Conservation (phyloP, 768 basidiomycete species). For the Mrakia blollopis region DNA sequence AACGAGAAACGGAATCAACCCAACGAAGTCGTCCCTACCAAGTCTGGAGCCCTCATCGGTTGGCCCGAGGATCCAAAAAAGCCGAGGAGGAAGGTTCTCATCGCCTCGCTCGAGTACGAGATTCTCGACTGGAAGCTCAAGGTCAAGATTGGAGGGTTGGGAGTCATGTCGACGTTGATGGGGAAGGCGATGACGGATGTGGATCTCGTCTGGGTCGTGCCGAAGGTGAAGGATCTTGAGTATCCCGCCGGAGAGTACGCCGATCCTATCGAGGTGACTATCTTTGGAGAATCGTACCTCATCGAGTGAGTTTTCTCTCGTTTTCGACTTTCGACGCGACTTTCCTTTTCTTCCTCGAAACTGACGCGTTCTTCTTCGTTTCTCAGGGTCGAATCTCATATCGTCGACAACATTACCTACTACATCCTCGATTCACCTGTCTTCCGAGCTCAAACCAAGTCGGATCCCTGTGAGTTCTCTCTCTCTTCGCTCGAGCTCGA, state of each 20-base stretch:
- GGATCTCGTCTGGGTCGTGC: conserved; percentile 86
- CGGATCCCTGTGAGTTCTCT: conserved; percentile 60
- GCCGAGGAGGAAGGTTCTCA: conserved; percentile 75
- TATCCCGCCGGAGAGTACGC: conserved; percentile 87
- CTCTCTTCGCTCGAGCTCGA: neutral
- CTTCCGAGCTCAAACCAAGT: conserved; percentile 92
- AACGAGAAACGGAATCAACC: conserved; percentile 37
- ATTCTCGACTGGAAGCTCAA: conserved; percentile 96
- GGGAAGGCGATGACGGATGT: conserved; percentile 98
- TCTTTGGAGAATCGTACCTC: conserved; percentile 90
- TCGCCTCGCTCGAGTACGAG: conserved; percentile 90
- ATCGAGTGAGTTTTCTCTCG: conserved; percentile 55
- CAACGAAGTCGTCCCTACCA: conserved; percentile 52
- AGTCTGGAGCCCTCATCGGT: conserved; percentile 54
- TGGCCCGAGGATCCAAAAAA: conserved; percentile 94
- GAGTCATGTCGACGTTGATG: conserved; percentile 97
- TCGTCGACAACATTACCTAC: conserved; percentile 90
- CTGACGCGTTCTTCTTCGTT: too few species aligned
- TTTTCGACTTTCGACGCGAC: conserved; percentile 3
- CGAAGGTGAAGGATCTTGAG: conserved; percentile 90
- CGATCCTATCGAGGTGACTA: conserved; percentile 91
- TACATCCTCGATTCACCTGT: conserved; percentile 91
- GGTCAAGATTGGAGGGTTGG: conserved; percentile 94
- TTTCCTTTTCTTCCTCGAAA: too few species aligned
- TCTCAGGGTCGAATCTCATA: conserved; percentile 72